These are phyloP conservation scores for Talaromyces sp. DNA, from an alignment of 2,329 filamentous ascomycete genomes.

Conservation along the genomic window DNA sequence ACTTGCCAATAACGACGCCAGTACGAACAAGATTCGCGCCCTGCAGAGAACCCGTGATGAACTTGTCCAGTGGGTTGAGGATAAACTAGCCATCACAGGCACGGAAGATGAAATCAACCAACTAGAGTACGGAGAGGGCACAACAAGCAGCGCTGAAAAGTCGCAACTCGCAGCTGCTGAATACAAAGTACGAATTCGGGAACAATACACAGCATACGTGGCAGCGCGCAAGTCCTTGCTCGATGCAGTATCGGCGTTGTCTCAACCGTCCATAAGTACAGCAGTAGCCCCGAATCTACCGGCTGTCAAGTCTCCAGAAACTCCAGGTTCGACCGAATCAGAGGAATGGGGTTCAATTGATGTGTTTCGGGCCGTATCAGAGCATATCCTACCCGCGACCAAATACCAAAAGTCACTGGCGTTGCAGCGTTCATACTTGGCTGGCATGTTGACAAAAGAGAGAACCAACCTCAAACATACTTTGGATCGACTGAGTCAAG, in stretches of 20 bases:
- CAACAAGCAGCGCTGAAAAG: constrained; percentile 29
- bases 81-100: constrained; percentile 37
- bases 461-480: constrained; percentile 31
- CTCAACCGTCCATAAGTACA: constrained; percentile 26
- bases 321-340: constrained; percentile 6
- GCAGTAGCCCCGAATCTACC: constrained; percentile 13
- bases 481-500: constrained; percentile 37
- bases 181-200: constrained; percentile 28
- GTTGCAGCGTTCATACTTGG: constrained; percentile 34
- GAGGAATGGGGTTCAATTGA: constrained; percentile 24
- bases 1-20: background rate
- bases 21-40: constrained; percentile 28
- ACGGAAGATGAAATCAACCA: constrained; percentile 25
- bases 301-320: constrained; percentile 17
- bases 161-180: constrained; percentile 25
- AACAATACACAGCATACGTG: constrained; percentile 34
- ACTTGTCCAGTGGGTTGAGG: constrained; percentile 49
- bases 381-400: constrained; percentile 30
- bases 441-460: constrained; percentile 36
- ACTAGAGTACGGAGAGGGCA: constrained; percentile 21
- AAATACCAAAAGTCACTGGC: constrained; percentile 35
- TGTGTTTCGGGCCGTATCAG: constrained; percentile 29
- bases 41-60: constrained; percentile 45
- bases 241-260: constrained; percentile 32
- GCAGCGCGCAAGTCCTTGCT: constrained; percentile 33